Conservation (phyloP, 1,139 yeast species). For the Candida sanyaensis region DNA sequence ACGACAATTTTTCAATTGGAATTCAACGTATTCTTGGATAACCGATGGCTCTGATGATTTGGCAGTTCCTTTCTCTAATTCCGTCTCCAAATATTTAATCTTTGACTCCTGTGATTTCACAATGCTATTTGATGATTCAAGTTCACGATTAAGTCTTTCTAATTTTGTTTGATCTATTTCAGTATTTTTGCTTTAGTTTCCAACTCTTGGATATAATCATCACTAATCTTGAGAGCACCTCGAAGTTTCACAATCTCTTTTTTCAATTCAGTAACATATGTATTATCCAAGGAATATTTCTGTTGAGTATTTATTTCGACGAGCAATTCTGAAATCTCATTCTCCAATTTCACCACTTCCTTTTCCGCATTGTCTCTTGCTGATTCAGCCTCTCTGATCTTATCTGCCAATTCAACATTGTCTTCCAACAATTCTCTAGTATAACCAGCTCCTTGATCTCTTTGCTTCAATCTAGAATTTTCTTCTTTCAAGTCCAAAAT, state of each 20-base stretch:
- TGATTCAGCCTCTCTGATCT: slow-evolving; percentile 3
- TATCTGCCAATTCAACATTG: slow-evolving; percentile 6
- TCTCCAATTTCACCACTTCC: slow-evolving; percentile 1
- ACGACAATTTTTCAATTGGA: slow-evolving; percentile 4
- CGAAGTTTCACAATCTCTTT: slow-evolving; percentile 3
- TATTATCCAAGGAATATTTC: not conserved
- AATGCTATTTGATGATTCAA: slow-evolving; percentile 1
- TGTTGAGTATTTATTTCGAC: slow-evolving; percentile 5
- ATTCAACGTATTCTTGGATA: slow-evolving; percentile 4
- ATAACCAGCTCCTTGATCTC: not conserved
- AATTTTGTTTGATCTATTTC: not conserved
- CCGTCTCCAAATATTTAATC: slow-evolving; percentile 2
- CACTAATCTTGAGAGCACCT: slow-evolving; percentile 3
- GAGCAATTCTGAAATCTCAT: slow-evolving; percentile 4
- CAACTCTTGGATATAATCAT: slow-evolving; percentile 5
- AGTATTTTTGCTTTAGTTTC: not conserved
- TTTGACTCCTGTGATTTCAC: slow-evolving; percentile 3
- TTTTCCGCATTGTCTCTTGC: slow-evolving; percentile 4
- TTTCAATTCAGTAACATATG: slow-evolving; percentile 4
- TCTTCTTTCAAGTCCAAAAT: slow-evolving; percentile 3
- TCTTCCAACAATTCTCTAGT: slow-evolving; percentile 4
- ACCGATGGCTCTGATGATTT: slow-evolving; percentile 1
- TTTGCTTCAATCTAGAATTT: slow-evolving; percentile 3
- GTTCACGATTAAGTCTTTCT: slow-evolving; percentile 4
- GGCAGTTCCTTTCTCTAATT: slow-evolving; percentile 2